Conservation (phyloP, 2,329 filamentous ascomycete species). For the Botrytis aclada region DNA sequence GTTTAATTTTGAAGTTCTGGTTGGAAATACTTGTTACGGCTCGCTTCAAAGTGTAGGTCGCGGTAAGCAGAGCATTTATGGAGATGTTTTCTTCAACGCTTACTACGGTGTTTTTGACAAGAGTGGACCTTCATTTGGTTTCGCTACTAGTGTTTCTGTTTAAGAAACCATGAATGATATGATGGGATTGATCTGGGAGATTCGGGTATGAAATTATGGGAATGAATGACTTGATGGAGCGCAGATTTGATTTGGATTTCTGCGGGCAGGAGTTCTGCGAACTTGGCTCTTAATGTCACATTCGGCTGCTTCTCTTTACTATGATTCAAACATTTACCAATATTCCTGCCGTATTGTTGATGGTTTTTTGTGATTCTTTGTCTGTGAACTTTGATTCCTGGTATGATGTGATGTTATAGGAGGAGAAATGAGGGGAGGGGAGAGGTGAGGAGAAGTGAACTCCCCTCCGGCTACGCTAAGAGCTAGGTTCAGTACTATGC, state of each 20-base stretch:
- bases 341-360: neutral
- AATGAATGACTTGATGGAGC: neutral
- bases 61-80: constrained; percentile 35
- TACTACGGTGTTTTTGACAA: constrained; percentile 35
- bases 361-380: neutral
- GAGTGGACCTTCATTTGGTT: constrained; percentile 33
- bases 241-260: neutral
- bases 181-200: neutral
- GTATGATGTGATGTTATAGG: neutral
- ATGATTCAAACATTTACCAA: neutral
- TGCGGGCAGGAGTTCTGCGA: neutral
- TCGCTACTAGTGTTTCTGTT: constrained; percentile 26
- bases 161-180: neutral
- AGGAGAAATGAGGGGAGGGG: neutral
- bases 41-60: constrained; percentile 38
- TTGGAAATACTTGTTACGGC: constrained; percentile 38
- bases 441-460: neutral
- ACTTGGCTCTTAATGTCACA: neutral
- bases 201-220: neutral
- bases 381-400: neutral
- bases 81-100: constrained; percentile 38
- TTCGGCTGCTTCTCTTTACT: neutral
- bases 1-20: constrained; percentile 38
- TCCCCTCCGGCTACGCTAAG: neutral
- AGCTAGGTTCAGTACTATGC: neutral